Evolutionary conservation across 2,329 filamentous ascomycete species (phyloP).

Genomic region (Chalaropsis thielavioides): DNA sequence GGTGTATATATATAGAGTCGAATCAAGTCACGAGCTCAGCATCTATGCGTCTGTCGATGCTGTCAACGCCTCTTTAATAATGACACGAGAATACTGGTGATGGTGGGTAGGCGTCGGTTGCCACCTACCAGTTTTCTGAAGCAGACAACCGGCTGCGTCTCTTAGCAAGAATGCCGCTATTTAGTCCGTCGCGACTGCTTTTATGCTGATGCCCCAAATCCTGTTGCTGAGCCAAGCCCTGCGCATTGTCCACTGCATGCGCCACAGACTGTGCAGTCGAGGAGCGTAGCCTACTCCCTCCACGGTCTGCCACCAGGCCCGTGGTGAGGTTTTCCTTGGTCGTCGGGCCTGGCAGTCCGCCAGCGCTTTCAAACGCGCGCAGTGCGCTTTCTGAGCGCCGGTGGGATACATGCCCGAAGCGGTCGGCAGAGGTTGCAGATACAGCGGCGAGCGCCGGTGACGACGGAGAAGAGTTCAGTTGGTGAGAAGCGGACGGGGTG

Average conservation of each 20-base stretch:
- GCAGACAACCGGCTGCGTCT: conserved; percentile 12
- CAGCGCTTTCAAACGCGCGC: conserved; percentile 1
- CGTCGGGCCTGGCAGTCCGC: background rate
- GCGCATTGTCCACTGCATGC: background rate
- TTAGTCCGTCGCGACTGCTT: conserved; percentile 7
- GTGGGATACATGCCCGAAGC: conserved; percentile 11
- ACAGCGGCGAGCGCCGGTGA: conserved; percentile 25
- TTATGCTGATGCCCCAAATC: conserved; percentile 2
- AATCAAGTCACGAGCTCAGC: no score
- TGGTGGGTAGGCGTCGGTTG: background rate
- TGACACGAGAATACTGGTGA: no score
- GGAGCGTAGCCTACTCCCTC: conserved; percentile 7
- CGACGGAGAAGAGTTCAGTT: conserved; percentile 28
- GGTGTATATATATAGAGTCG: no score
- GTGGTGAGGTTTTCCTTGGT: conserved; percentile 2
- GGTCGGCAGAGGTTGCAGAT: conserved; percentile 3
- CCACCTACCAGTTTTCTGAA: conserved; percentile 11
- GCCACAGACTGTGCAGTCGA: conserved; percentile 4
- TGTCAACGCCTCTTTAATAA: no score
- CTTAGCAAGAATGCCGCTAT: conserved; percentile 10
- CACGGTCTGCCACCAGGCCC: conserved; percentile 6
- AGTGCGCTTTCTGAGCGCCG: conserved; percentile 14
- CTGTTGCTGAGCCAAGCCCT: background rate
- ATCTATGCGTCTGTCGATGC: no score
- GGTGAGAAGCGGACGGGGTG: conserved; percentile 21